These are phyloP conservation scores for Termitomyces sp. DNA, from an alignment of 768 basidiomycete species.

Conservation along the genomic window DNA sequence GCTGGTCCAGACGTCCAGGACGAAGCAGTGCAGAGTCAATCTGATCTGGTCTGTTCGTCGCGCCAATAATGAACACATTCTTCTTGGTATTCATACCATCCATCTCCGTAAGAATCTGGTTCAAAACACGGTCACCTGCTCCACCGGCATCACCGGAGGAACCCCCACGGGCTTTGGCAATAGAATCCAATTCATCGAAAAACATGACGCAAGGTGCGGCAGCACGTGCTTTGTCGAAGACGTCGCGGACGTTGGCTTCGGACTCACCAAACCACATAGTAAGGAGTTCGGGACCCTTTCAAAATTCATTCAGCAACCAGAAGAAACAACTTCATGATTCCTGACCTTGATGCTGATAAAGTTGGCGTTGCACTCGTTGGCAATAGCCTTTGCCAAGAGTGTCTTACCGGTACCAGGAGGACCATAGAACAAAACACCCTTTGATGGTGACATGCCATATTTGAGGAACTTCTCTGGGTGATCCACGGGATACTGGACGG, in stretches of 20 bases:
- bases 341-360: constrained; percentile 95
- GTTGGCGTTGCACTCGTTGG: constrained; percentile 99
- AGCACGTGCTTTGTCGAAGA: constrained; percentile 99
- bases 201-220: constrained; percentile 99
- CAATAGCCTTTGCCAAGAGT: constrained; percentile 95
- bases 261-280: constrained; percentile 99
- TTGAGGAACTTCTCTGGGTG: constrained; percentile 99
- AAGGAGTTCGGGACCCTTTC: constrained; percentile 87
- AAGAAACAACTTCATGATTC: not conserved
- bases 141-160: constrained; percentile 88
- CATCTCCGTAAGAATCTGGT: constrained; percentile 97
- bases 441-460: constrained; percentile 99
- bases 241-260: constrained; percentile 98
- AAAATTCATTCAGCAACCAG: constrained; percentile 11
- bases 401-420: constrained; percentile 99
- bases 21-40: constrained; percentile 91
- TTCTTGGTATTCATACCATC: constrained; percentile 99
- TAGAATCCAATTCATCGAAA: constrained; percentile 99
- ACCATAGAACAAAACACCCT: constrained; percentile 99
- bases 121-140: constrained; percentile 95
- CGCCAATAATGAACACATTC: constrained; percentile 98
- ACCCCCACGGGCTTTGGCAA: constrained; percentile 93
- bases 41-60: constrained; percentile 95
- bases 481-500: constrained; percentile 99
- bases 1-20: constrained; percentile 97